phyloP scores from a whole-genome alignment of 2,329 filamentous ascomycete genomes.

The Trichoderma asperellum region DNA sequence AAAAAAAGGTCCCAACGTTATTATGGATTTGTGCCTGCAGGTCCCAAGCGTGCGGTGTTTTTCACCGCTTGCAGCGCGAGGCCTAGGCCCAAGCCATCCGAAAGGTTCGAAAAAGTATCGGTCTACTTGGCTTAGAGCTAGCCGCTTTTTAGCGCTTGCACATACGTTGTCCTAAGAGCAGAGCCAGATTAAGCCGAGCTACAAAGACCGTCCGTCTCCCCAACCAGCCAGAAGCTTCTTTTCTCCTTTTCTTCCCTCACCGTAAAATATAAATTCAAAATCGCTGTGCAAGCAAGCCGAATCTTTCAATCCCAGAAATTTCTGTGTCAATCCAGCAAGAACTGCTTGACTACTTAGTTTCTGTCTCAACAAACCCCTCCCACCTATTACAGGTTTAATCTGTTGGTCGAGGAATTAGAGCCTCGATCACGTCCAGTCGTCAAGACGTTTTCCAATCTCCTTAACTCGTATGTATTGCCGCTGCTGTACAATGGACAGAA shows the following conservation, averaged over 20 bases:
- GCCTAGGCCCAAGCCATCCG: constrained; percentile 14
- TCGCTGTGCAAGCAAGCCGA: constrained; percentile 5
- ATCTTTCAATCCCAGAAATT: not conserved
- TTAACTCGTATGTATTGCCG: constrained; percentile 79
- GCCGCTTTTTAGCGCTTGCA: constrained; percentile 16
- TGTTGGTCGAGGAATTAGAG: constrained; percentile 54
- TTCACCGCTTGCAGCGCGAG: constrained; percentile 20
- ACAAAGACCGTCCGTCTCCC: constrained; percentile 5
- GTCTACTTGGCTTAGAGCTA: constrained; percentile 5
- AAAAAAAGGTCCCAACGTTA: not conserved
- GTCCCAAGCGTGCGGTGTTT: constrained; percentile 5
- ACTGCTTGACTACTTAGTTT: constrained; percentile 6
- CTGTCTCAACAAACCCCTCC: constrained; percentile 4
- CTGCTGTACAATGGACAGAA: not conserved
- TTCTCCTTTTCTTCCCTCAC: constrained; percentile 2
- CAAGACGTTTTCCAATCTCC: constrained; percentile 98
- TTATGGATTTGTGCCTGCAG: constrained; percentile 15
- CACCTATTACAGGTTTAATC: constrained; percentile 27
- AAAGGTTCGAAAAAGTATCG: constrained; percentile 6
- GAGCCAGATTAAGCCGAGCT: constrained; percentile 14
- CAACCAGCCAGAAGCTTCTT: not conserved
- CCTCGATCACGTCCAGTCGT: constrained; percentile 65
- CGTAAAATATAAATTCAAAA: not conserved
- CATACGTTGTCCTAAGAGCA: not conserved
- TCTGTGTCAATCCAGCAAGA: not conserved